phyloP scores from a whole-genome alignment of 1,284 basidiomycete genomes.

The Ganoderma lingzhi region DNA sequence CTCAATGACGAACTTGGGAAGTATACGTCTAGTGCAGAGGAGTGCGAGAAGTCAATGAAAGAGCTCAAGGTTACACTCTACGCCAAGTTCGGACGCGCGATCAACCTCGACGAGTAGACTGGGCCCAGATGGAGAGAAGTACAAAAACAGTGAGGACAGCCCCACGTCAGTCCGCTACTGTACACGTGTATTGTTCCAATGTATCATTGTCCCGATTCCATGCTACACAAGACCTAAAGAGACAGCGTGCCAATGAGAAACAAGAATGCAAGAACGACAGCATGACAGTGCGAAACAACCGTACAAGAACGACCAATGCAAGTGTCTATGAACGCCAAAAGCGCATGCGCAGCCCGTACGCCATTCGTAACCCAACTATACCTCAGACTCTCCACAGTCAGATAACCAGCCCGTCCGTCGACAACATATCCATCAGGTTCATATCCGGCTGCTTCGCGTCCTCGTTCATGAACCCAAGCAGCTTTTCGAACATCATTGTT shows the following conservation, averaged over 20 bases:
- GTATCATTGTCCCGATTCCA: conserved; percentile 21
- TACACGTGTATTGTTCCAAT: conserved; percentile 18
- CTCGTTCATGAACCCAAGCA: conserved; percentile 69
- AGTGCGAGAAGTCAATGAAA: conserved; percentile 89
- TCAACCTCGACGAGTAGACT: conserved; percentile 83
- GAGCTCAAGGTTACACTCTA: conserved; percentile 89
- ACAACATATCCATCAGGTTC: conserved; percentile 42
- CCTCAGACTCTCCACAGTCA: neutral
- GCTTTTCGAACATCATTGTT: conserved; percentile 70
- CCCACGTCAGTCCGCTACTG: neutral
- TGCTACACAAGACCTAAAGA: neutral
- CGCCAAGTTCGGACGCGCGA: conserved; percentile 92
- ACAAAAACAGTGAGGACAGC: neutral
- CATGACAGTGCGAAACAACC: neutral
- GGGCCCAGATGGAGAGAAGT: neutral
- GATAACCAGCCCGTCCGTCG: conserved; percentile 30
- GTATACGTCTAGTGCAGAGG: conserved; percentile 65
- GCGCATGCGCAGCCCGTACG: neutral
- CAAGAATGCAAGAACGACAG: neutral
- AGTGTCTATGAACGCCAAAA: neutral
- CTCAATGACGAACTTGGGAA: conserved; percentile 68
- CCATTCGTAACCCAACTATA: neutral
- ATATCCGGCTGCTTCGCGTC: conserved; percentile 67
- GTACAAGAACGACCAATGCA: neutral
- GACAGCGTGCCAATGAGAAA: neutral